Evolutionary conservation across 306 rosid species (phyloP).

Genomic region (Trichosanthes cucumerina): DNA sequence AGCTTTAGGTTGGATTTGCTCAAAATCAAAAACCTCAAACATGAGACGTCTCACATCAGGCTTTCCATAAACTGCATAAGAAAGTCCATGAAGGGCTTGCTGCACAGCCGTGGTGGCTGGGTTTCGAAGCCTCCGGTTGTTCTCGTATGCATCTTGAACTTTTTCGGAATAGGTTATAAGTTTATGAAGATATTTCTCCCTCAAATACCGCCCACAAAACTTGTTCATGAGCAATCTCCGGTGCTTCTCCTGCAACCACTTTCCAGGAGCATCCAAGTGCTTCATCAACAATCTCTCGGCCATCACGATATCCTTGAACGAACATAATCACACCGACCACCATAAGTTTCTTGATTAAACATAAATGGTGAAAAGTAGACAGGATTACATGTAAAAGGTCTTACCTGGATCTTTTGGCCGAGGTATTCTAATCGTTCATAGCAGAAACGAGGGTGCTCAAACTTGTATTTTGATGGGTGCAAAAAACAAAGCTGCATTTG

Average conservation of each 20-base stretch:
- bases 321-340: not conserved
- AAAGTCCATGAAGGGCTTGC: conserved; percentile 85
- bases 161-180: conserved; percentile 41
- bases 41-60: conserved; percentile 86
- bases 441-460: conserved; percentile 95
- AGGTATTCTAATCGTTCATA: conserved; percentile 79
- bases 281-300: conserved; percentile 92
- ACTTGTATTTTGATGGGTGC: conserved; percentile 91
- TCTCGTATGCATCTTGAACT: conserved; percentile 55
- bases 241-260: conserved; percentile 80
- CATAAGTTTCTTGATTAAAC: not conserved
- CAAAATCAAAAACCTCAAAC: conserved; percentile 92
- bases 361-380: not conserved
- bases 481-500: conserved; percentile 67
- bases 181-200: conserved; percentile 67
- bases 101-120: conserved; percentile 82
- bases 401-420: conserved; percentile 94
- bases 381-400: not conserved
- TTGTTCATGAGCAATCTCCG: conserved; percentile 83
- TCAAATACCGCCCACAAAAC: conserved; percentile 72
- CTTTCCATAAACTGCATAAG: conserved; percentile 81
- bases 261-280: conserved; percentile 95
- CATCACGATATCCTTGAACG: conserved; percentile 71
- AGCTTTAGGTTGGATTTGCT: conserved; percentile 87
- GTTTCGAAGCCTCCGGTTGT: conserved; percentile 67